phyloP scores from a whole-genome alignment of 345 rosid genomes.

The Schrenkiella parvula region DNA sequence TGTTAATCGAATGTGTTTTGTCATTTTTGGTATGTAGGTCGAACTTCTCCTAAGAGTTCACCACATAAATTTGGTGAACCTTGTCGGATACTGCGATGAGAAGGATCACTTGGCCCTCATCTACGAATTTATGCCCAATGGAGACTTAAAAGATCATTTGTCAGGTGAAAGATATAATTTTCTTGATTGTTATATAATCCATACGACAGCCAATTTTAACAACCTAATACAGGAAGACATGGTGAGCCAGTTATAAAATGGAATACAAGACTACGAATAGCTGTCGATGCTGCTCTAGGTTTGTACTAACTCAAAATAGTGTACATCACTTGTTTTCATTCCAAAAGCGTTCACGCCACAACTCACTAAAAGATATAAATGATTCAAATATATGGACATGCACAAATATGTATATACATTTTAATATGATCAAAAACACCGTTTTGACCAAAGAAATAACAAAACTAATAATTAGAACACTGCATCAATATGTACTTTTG shows the following conservation, averaged over 20 bases:
- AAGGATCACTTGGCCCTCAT: constrained; percentile 31
- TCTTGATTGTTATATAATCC: neutral
- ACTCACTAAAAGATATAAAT: too few species aligned
- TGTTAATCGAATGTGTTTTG: neutral
- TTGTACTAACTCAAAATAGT: neutral
- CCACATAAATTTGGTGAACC: constrained; percentile 36
- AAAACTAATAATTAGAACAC: too few species aligned
- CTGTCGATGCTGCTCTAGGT: constrained; percentile 36
- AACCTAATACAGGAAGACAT: neutral
- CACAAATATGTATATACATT: too few species aligned
- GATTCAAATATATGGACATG: too few species aligned
- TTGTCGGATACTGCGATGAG: constrained; percentile 40
- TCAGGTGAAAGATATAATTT: neutral
- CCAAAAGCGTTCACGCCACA: too few species aligned
- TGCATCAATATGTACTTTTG: too few species aligned
- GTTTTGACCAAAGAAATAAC: too few species aligned
- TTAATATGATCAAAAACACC: too few species aligned
- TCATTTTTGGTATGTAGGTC: neutral
- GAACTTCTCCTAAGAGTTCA: constrained; percentile 39
- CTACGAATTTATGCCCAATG: constrained; percentile 41
- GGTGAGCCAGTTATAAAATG: neutral
- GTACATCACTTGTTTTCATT: too few species aligned
- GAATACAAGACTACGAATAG: neutral
- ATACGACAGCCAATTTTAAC: neutral
- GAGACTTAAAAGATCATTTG: constrained; percentile 21